These are phyloP conservation scores for Xylaria grammica DNA, from an alignment of 495 filamentous ascomycete genomes.

Conservation along the genomic window DNA sequence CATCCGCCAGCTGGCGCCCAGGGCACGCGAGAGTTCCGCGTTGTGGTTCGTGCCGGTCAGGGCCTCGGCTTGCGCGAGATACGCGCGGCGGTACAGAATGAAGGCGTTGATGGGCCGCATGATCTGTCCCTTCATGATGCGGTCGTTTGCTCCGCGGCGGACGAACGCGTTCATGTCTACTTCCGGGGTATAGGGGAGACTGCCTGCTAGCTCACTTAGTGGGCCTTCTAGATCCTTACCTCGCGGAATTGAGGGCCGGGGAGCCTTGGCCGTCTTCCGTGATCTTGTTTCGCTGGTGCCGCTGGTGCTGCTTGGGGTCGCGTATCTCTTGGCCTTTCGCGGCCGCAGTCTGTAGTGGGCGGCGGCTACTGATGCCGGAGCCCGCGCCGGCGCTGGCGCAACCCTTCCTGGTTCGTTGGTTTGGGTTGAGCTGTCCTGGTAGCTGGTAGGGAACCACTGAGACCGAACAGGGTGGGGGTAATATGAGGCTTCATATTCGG, in stretches of 20 bases:
- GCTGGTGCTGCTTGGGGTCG: not conserved
- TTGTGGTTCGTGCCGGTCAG: not conserved
- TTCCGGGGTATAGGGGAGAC: not conserved
- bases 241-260: no score
- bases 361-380: no score
- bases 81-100: constrained; percentile 12
- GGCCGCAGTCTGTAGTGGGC: no score
- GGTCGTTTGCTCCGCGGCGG: not conserved
- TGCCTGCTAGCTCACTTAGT: not conserved
- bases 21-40: not conserved
- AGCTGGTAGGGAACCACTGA: no score
- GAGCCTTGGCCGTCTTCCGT: no score
- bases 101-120: constrained; percentile 5
- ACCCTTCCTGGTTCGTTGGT: no score
- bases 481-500: no score
- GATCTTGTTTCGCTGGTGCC: not conserved
- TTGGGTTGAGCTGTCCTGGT: no score
- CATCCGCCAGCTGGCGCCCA: not conserved
- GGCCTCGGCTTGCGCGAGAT: not conserved
- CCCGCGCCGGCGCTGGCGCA: no score
- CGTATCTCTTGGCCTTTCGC: no score
- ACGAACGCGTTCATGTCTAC: not conserved
- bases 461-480: no score
- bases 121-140: not conserved
- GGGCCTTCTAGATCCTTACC: not conserved